phyloP scores from a whole-genome alignment of 2,329 filamentous ascomycete genomes.

The Fusarium scirpi region DNA sequence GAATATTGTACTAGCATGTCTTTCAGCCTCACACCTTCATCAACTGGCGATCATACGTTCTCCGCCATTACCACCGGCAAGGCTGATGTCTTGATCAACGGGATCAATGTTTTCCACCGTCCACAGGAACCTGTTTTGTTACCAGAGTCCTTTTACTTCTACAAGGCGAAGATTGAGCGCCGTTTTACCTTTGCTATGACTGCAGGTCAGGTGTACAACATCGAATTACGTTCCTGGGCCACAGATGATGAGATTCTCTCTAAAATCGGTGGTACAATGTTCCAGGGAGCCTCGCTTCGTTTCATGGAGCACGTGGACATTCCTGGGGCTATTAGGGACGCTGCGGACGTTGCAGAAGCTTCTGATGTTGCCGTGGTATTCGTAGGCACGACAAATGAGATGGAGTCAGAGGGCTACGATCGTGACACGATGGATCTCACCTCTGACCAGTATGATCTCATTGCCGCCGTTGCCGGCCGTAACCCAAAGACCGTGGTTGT shows the following conservation, averaged over 20 bases:
- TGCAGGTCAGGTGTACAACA: neutral
- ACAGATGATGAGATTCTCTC: neutral
- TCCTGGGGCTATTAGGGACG: neutral
- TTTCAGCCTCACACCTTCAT: neutral
- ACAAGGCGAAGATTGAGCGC: conserved; percentile 15
- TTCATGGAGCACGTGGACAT: conserved; percentile 2
- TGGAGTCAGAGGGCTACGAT: conserved; percentile 18
- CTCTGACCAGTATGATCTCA: neutral
- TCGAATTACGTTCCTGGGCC: conserved; percentile 7
- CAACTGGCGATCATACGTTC: neutral
- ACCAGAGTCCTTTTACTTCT: conserved; percentile 15
- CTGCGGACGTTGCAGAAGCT: neutral
- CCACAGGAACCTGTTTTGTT: neutral
- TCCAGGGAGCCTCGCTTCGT: conserved; percentile 8
- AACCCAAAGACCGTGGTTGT: neutral
- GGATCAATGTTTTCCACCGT: neutral
- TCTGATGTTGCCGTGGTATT: neutral
- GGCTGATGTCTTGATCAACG: neutral
- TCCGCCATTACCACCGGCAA: conserved; percentile 3
- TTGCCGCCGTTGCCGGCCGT: neutral
- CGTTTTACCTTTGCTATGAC: neutral
- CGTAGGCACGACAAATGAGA: conserved; percentile 13
- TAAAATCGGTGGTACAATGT: conserved; percentile 10
- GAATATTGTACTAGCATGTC: conserved; percentile 3
- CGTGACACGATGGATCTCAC: conserved; percentile 11